These are phyloP conservation scores for Xylariaceae sp. DNA, from an alignment of 2,329 filamentous ascomycete species.

Conservation along the genomic window DNA sequence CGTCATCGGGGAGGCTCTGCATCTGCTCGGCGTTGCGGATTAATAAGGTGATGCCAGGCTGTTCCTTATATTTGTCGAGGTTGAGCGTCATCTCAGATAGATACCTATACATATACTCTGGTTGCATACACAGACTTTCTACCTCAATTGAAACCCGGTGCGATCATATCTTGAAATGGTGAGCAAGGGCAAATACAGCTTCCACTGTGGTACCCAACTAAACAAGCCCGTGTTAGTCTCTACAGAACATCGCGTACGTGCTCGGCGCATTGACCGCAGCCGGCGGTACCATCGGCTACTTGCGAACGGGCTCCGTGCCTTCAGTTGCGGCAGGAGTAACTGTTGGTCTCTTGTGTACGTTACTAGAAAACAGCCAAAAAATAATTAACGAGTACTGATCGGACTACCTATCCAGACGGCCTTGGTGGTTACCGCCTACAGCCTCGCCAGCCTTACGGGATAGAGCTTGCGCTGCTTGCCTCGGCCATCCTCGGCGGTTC, in stretches of 20 bases:
- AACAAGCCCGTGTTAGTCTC: conserved; percentile 27
- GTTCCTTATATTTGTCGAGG: conserved; percentile 3
- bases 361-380: background rate
- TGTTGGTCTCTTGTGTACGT: conserved; percentile 64
- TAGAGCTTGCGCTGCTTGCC: conserved; percentile 85
- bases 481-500: conserved; percentile 80
- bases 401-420: conserved; percentile 50
- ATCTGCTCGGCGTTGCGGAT: conserved; percentile 11
- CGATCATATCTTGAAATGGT: conserved; percentile 21
- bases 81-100: background rate
- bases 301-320: conserved; percentile 78
- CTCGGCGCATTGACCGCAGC: conserved; percentile 79
- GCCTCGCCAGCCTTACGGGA: conserved; percentile 69
- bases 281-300: conserved; percentile 83
- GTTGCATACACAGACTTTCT: background rate
- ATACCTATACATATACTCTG: background rate
- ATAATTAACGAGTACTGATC: conserved; percentile 11
- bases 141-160: background rate
- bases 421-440: conserved; percentile 78
- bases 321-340: conserved; percentile 80
- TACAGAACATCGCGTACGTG: conserved; percentile 65
- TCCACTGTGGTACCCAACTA: conserved; percentile 15
- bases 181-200: conserved; percentile 3
- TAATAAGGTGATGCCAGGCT: conserved; percentile 8
- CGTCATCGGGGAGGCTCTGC: conserved; percentile 23